Percentiles rank a stretch among this genome's conserved stretches.
phyloP scores from a whole-genome alignment of 208 protist species.

The Trypanosoma platydactyli region DNA sequence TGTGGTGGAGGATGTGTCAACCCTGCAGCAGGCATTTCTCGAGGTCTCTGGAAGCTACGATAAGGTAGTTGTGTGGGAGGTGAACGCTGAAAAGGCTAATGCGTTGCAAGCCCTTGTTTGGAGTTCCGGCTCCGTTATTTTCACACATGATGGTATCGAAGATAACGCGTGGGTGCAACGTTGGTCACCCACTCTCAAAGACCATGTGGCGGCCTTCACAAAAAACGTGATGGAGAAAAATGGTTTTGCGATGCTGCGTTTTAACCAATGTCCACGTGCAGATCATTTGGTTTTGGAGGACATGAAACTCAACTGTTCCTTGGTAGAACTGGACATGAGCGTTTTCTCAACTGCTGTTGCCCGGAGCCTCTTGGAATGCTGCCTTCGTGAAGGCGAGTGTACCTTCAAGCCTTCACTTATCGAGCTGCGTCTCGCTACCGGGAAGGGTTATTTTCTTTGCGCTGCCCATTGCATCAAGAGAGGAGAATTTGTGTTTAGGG shows the following conservation, averaged over 20 bases:
- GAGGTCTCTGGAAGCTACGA: constrained; percentile 28
- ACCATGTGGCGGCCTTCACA: constrained; percentile 26
- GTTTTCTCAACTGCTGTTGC: constrained; percentile 1
- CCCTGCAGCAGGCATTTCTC: constrained; percentile 15
- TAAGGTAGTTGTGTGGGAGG: constrained; percentile 51
- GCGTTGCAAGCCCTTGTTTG: constrained; percentile 20
- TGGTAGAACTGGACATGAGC: constrained; percentile 7
- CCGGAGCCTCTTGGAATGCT: constrained; percentile 15
- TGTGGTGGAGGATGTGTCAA: constrained; percentile 24
- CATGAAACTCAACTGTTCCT: constrained; percentile 22
- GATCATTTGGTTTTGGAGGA: constrained; percentile 23
- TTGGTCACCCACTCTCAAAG: constrained; percentile 15
- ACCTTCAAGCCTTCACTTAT: not conserved
- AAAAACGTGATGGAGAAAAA: constrained; percentile 35
- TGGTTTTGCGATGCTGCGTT: constrained; percentile 31
- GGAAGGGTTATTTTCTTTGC: constrained; percentile 64
- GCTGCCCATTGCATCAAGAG: constrained; percentile 44
- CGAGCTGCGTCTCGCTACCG: constrained; percentile 12
- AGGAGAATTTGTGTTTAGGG: constrained; percentile 72
- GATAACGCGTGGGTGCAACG: constrained; percentile 16
- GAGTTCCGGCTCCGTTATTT: constrained; percentile 7
- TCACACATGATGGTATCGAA: constrained; percentile 2
- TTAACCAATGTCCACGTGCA: constrained; percentile 14
- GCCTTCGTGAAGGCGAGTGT: constrained; percentile 16
- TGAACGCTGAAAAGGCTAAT: constrained; percentile 11